Evolutionary conservation across 371 early-diverging fungal species (phyloP), one percentile per base, ranked within the genome.

Genomic region (Fennellomyces sp.): DNA sequence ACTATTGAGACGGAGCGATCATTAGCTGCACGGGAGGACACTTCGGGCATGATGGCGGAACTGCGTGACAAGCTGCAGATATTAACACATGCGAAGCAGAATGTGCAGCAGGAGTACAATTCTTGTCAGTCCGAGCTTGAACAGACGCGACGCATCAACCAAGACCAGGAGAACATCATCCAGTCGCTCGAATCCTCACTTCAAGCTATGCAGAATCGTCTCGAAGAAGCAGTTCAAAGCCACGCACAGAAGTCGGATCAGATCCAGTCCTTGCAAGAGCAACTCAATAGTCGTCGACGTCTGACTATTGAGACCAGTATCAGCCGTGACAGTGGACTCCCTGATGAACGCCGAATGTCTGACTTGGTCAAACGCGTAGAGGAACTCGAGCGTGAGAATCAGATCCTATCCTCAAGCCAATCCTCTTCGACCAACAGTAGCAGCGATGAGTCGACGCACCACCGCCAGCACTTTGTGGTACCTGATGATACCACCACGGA

Each of bases 31-130:
- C 25, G 55, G 10, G 49, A 67, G 12, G 72, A 75, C 28, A 50
- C 63, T 0, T 61, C 70, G 1, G 72, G 70, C 5, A 63, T 72
- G 62, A 62, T 75, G 5, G 50, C 64, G 5, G 63, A 68, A 17
- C 30, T 75, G 10, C 66, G 68, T 36, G 59, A 56, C 2, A 65
- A 65, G 47, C 27, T 71, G 2, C 19, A 52, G 28, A 13, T 25
- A 12, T 29, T 69, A 17, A 60, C 69, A 10, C 29, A 38, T 21
- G 25, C 21, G 3, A 47, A 59, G 21, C 36, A 59, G 15, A 56
- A 62, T 12, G 35, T 57, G 33, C 47, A 60, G 36, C 61, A 47
- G 1, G 54, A 62, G 4, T 39, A 55, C 3, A 42, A 61, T 4
- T 29, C 36, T 28, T 42, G 57, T 11, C 26, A 25, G 12, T 15